Evolutionary conservation across 192 early-diverging fungal species (phyloP).

Genomic region (Diversispora eburnea): DNA sequence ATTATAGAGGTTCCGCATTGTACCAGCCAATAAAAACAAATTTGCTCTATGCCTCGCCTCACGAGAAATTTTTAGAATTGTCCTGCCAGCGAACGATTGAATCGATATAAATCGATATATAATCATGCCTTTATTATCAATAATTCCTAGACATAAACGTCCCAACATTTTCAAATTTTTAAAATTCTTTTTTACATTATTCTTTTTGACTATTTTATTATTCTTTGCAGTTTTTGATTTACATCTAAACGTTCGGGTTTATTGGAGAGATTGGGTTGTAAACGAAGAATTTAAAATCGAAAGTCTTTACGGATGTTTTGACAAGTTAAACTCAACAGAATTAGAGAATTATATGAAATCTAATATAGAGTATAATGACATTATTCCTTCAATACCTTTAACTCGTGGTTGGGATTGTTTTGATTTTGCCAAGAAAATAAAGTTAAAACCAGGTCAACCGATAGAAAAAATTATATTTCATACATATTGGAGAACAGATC

Average conservation of each 20-base stretch:
- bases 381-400: conserved; percentile 34
- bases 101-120: no score
- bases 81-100: no score
- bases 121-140: no score
- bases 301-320: conserved; percentile 37
- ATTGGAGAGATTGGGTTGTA: conserved; percentile 40
- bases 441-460: conserved; percentile 21
- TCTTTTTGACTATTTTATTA: conserved; percentile 14
- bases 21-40: no score
- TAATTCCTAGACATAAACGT: no score
- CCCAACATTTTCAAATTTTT: background rate
- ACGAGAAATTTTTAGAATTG: no score
- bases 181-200: conserved; percentile 17
- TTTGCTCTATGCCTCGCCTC: no score
- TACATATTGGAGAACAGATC: conserved; percentile 44
- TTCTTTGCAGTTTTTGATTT: conserved; percentile 37
- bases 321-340: conserved; percentile 26
- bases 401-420: conserved; percentile 44
- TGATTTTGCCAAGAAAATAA: conserved; percentile 39
- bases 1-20: no score
- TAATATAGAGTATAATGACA: conserved; percentile 30
- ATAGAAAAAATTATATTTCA: conserved; percentile 34
- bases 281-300: conserved; percentile 34
- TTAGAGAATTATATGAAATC: background rate
- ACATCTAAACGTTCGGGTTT: conserved; percentile 38